Evolutionary conservation across 1,284 basidiomycete genomes (phyloP), one percentile per base, ranked within the genome.

Genomic region (Ustilago crameri): DNA sequence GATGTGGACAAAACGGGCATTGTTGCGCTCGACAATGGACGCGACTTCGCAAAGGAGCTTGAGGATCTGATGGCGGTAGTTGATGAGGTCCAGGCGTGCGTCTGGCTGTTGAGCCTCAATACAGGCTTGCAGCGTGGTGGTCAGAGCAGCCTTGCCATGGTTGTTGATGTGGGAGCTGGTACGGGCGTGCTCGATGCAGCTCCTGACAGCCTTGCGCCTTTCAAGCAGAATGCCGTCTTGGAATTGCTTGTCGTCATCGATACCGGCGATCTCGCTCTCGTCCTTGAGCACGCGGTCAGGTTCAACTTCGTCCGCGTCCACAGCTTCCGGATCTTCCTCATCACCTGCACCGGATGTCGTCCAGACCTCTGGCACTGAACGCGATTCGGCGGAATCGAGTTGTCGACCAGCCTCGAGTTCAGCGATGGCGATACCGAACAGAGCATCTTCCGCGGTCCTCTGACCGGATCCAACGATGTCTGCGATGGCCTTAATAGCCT

Each of bases 31-130:
- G 37, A 74, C 75, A 14, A 72, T 30, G 14, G 48, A 27, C 10
- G 72, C 58, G 0, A 76, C 41, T 30, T 73, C 68, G 42, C 62
- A 54, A 12, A 77, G 64, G 17, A 79, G 67, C 51, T 66, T 65
- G 51, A 80, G 69, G 46, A 80, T 69, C 54, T 78, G 78, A n/a
- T 64, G 49, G 18, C 71, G 74, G 51, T 80, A 79, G 51, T 79
- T 80, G 75, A 72, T 46, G 12, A 76, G 40, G 34, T 79, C 78
- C 5, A 80, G 70, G 9, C 78, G 56, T 3, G 73, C 75, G 10
- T 71, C 63, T 12, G 72, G 68, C 27, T 44, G 55, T 54, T 80
- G 74, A 9, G 34, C 45, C 17, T 60, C 50, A 26, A 69, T 55
- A 43, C 66, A 64, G 9, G 59, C 54, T 15, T 57, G 52, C 10